Base-by-base conservation (phyloP, 169 alveolate species). In the Eimeria falciformis region DNA sequence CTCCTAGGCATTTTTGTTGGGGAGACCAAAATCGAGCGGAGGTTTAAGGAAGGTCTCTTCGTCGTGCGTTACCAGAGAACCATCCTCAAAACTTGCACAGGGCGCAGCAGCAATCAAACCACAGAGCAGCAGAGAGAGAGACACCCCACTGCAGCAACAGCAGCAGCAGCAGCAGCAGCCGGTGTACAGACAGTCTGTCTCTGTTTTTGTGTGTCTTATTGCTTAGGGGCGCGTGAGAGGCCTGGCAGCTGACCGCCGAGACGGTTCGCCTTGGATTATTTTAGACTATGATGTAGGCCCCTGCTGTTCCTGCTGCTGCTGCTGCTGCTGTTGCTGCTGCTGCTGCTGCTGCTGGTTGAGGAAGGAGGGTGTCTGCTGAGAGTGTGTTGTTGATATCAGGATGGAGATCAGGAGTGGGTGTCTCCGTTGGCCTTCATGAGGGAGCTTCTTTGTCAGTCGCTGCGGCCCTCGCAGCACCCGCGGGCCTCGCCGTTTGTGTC, bases 1-100 rank as follows among this genome's bases (percentile, higher is more conserved):
- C 65, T 75, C n/a, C 86, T 75, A 37, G 86, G 86, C 65, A 53
- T 75, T n/a, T 75, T 43, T 46, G 66, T 46, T 5, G 86, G 86
- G 17, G 46, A 3, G 37, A 75, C 86, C 12, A 40, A n/a, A 6
- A 6, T 75, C 43, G 86, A 75, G 65, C 6, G 66, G 46, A 23
- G 65, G 45, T 25, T 17, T 2, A 7, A 25, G 58, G 5, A 25
- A 43, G 66, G 86, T 1, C 40, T 75, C 66, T 53, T 9, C 62
- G 66, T 75, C 47, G 66, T 69, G 46, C 23, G 81, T 23, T 1
- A 14, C 17, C 33, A 21, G 9, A 27, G 81, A 3, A 1, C 55
- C n/a, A 5, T 3, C 5, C 4, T 40, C 33, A 5, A 18, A 66
- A 18, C 45, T 7, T 14, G 7, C 14, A 14, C 62, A 11, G 62